Base-by-base conservation (phyloP, 352 stramenopile species). In the Phytophthora sp. region DNA sequence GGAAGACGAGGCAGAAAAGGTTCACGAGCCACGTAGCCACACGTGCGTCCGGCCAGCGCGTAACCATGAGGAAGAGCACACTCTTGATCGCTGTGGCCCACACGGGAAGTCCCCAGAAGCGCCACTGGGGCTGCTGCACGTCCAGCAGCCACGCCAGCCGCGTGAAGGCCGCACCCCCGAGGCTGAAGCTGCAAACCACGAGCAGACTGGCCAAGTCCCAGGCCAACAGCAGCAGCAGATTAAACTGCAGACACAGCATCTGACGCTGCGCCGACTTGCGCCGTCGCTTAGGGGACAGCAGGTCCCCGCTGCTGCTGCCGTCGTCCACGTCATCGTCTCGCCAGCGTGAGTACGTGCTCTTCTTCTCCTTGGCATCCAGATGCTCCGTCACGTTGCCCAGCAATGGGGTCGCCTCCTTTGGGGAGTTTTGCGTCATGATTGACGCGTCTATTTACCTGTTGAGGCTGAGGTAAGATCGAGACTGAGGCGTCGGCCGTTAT, bases 31-130 rank as follows among this genome's bases (percentile, higher is more conserved):
- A 86, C 29, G 72, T 77, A 38, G 80, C 27, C 15, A 69, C 42
- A 6, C 71, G 70, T 13, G 73, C 23, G 18, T 82, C 74, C 5
- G 83, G 82, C 46, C 76, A 84, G 49, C 69, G 69, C 23, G 77
- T 85, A 26, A 77, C 76, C 23, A 91, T 45, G 36, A 74, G 66
- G 39, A 92, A 90, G 23, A 93, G 71, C 38, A 77, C 52, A 35
- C 77, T 83, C 63, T 94, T 94, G 55, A 66, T 51, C 23, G 82
- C 35, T 26, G 84, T 93, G 27, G 78, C 79, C 57, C 78, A 78
- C 41, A 92, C 82, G 0, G 86, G 84, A 1, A 94, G 61, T 2
- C 84, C 84, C 78, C 85, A 92, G 80, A 85, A 94, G 49, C 82
- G 82, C 84, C 84, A 94, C 35, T 80, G 71, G 27, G 77, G 60